Evolutionary conservation across 257 asterid species (phyloP).

Genomic region (Jaltomata sinuosa): DNA sequence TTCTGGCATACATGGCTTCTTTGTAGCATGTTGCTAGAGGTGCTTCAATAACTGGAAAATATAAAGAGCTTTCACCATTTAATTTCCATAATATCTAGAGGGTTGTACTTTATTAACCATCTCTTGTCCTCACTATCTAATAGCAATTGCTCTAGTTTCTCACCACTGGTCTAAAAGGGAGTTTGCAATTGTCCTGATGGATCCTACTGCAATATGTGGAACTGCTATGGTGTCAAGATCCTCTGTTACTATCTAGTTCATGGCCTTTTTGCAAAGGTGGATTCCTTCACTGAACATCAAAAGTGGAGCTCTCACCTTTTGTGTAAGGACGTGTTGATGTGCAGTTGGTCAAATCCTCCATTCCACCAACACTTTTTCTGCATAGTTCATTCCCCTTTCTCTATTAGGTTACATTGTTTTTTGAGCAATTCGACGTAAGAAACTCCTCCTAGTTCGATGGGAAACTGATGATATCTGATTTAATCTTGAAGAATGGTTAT

Average conservation of each 20-base stretch:
- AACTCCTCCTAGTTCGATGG: slow-evolving; percentile 21
- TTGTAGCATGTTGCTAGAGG: slow-evolving; percentile 19
- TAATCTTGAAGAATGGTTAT: slow-evolving; percentile 36
- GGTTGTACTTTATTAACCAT: slow-evolving; percentile 22
- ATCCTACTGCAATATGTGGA: slow-evolving; percentile 22
- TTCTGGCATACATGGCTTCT: background rate
- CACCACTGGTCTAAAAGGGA: slow-evolving; percentile 39
- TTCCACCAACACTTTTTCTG: slow-evolving; percentile 15
- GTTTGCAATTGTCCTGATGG: slow-evolving; percentile 33
- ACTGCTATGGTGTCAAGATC: slow-evolving; percentile 21
- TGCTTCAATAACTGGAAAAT: slow-evolving; percentile 30
- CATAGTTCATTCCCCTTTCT: slow-evolving; percentile 15
- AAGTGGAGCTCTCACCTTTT: slow-evolving; percentile 55
- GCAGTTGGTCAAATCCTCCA: slow-evolving; percentile 40
- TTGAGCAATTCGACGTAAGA: slow-evolving; percentile 46
- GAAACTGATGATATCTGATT: slow-evolving; percentile 52
- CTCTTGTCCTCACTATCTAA: slow-evolving; percentile 23
- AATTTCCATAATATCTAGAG: slow-evolving; percentile 28
- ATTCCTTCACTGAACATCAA: slow-evolving; percentile 52
- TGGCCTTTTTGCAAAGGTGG: slow-evolving; percentile 51
- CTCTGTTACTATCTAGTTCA: slow-evolving; percentile 38
- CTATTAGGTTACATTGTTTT: slow-evolving; percentile 34
- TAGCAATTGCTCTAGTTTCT: slow-evolving; percentile 29
- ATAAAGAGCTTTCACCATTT: slow-evolving; percentile 27
- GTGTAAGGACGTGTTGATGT: slow-evolving; percentile 45